phyloP scores from a whole-genome alignment of 2,329 filamentous ascomycete species.

The Trichoderma oligosporum region DNA sequence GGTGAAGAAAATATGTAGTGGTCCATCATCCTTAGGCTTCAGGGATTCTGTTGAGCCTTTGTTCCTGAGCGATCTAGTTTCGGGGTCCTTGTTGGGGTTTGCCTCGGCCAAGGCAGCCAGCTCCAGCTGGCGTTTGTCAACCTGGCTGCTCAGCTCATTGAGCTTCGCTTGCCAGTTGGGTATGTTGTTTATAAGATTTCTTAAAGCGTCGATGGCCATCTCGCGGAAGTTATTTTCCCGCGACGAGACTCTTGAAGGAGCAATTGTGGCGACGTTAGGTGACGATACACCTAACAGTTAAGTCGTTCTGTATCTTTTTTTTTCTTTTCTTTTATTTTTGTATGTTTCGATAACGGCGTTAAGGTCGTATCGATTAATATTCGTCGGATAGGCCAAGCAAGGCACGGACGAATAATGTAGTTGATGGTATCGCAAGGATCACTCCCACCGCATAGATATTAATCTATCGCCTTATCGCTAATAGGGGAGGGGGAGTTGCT shows the following conservation, averaged over 20 bases:
- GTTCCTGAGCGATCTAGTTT: constrained; percentile 45
- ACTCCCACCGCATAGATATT: background rate
- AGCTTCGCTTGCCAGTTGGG: constrained; percentile 58
- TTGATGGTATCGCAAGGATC: no score
- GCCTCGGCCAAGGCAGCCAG: constrained; percentile 46
- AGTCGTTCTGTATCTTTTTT: no score
- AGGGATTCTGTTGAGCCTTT: constrained; percentile 53
- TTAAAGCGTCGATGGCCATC: constrained; percentile 54
- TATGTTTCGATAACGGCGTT: background rate
- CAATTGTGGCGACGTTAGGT: constrained; percentile 29
- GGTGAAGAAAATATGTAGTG: constrained; percentile 21
- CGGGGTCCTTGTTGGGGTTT: constrained; percentile 26
- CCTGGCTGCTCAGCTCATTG: constrained; percentile 58
- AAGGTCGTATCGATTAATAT: background rate
- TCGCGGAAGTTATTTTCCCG: constrained; percentile 30
- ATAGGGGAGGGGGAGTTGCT: no score
- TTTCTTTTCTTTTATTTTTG: no score
- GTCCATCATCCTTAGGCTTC: constrained; percentile 45
- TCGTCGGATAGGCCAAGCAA: no score
- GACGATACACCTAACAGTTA: constrained; percentile 28
- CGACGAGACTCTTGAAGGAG: constrained; percentile 30
- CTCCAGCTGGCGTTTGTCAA: constrained; percentile 58
- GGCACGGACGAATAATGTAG: no score
- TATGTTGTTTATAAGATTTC: constrained; percentile 51
- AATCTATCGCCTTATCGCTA: background rate